Base-by-base conservation (phyloP, 2,329 filamentous ascomycete genomes). In the Beauveria sp. region DNA sequence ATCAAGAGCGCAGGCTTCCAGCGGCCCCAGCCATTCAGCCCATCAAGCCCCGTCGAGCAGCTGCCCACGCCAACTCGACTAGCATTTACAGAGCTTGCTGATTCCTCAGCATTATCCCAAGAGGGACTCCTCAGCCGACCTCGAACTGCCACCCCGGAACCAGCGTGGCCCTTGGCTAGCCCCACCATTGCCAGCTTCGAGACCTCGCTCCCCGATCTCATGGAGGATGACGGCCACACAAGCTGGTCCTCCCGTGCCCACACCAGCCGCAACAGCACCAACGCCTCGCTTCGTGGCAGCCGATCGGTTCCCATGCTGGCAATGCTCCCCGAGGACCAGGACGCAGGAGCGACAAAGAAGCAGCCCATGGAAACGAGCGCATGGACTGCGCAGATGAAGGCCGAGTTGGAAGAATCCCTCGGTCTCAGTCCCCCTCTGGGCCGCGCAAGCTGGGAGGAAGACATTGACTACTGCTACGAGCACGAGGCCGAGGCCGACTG, bases 381-480 rank as follows among this genome's bases (percentile, higher is more conserved):
- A 14, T 53, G 54, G 60, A 43, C 45, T 3, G 22, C 38, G 5
- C 53, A 51, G 38, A 34, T 52, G 34, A 58, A 57, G 46, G 40
- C 24, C 26, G 54, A 38, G 28, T 34, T 62, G 31, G 31, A 56
- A 1, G 68, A 69, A 22, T 67, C 66, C 3, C 70, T 72, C 7
- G 66, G 67, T 14, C 64, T 65, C 8, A 67, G 67, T n/a, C 73
- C 76, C 3, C 60, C 64, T 3, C 64, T 73, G n/a, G 66, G 70
- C 24, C 73, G 73, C 8, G 79, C 80, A 66, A 86, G 76, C 66
- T 89, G 86, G 86, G 86, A 89, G 67, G 85, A 87, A 58, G 85
- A 85, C 64, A 88, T 89, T 64, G 86, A 89, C 69, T 89, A 88
- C 71, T 88, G 84, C 69, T 89, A 89, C 68, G 85, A 88, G 65